A percentile compares a stretch with the other conserved stretches of the same genome.
These are phyloP conservation scores for Aeminium ludgeri DNA, from an alignment of 495 filamentous ascomycete species.

Conservation along the genomic window DNA sequence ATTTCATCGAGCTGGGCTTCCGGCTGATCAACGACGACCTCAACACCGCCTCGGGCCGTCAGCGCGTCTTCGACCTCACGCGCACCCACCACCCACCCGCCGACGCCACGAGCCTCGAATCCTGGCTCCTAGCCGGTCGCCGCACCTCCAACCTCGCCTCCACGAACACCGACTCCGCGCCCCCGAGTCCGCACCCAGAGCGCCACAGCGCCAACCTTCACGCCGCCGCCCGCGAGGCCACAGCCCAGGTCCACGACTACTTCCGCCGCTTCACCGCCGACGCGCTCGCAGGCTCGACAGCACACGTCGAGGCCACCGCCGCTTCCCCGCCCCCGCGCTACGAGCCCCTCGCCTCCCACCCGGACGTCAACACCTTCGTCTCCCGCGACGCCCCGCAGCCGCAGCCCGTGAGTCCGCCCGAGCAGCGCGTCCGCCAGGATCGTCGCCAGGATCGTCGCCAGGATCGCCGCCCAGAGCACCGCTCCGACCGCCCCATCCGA, in stretches of 20 bases:
- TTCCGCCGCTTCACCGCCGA: constrained; percentile 8
- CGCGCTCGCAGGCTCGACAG: background rate
- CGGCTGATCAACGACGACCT: constrained; percentile 14
- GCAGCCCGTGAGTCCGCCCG: constrained; percentile 18
- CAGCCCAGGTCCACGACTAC: constrained; percentile 5
- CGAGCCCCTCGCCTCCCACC: constrained; percentile 6
- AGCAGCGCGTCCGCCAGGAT: constrained; percentile 6
- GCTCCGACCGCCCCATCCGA: too few relatives aligned
- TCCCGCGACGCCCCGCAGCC: constrained; percentile 11
- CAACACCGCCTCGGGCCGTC: constrained; percentile 14
- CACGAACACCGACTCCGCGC: constrained; percentile 1
- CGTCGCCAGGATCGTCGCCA: too few relatives aligned
- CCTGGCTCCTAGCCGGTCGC: too few relatives aligned
- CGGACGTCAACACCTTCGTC: constrained; percentile 43
- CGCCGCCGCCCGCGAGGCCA: constrained; percentile 1
- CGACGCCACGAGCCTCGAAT: too few relatives aligned
- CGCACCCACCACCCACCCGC: too few relatives aligned
- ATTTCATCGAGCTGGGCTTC: constrained; percentile 12
- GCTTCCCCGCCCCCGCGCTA: constrained; percentile 4
- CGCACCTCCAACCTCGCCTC: too few relatives aligned
- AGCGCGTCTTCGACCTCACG: constrained; percentile 2
- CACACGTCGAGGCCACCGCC: background rate
- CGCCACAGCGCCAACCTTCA: constrained; percentile 1
- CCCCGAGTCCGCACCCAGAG: constrained; percentile 3
- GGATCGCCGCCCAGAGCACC: too few relatives aligned